Evolutionary conservation across 73 alveolate genomes (phyloP).

Genomic region (Diophrys sp.): DNA sequence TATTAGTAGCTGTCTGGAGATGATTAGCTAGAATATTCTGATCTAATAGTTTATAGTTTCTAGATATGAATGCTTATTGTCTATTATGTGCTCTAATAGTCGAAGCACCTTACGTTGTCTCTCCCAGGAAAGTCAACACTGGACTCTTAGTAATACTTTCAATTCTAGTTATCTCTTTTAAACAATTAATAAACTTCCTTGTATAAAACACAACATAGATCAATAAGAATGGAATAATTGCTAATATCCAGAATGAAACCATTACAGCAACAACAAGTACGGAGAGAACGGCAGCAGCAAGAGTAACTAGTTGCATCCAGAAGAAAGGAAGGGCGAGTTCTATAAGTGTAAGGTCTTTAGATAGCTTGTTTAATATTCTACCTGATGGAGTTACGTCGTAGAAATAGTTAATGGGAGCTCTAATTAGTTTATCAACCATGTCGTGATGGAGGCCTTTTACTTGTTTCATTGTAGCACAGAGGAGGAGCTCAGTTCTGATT

Average conservation of each 20-base stretch:
- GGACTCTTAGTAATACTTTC: slow-evolving; percentile 89
- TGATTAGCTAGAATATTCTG: slow-evolving; percentile 37
- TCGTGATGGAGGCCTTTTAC: slow-evolving; percentile 64
- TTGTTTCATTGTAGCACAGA: not conserved
- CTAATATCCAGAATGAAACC: not conserved
- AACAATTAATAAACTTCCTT: slow-evolving; percentile 22
- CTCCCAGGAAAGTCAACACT: slow-evolving; percentile 81
- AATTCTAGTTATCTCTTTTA: slow-evolving; percentile 79
- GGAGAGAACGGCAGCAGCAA: not conserved
- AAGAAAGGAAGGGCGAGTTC: slow-evolving; percentile 4
- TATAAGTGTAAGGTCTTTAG: slow-evolving; percentile 39
- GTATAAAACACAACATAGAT: not conserved
- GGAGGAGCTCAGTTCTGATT: not conserved
- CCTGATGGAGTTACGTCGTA: slow-evolving; percentile 92
- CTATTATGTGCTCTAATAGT: slow-evolving; percentile 85
- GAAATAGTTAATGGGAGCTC: slow-evolving; percentile 86
- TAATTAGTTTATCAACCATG: slow-evolving; percentile 73
- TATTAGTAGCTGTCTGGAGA: slow-evolving; percentile 11
- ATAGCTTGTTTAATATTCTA: slow-evolving; percentile 79
- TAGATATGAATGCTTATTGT: slow-evolving; percentile 30
- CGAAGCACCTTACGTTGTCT: slow-evolving; percentile 80
- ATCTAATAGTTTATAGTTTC: slow-evolving; percentile 46
- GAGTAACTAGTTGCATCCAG: not conserved
- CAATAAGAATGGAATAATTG: slow-evolving; percentile 4
- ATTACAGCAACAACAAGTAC: not conserved